These are phyloP conservation scores for Lindgomyces ingoldianus DNA, from an alignment of 495 filamentous ascomycete genomes.

Conservation along the genomic window DNA sequence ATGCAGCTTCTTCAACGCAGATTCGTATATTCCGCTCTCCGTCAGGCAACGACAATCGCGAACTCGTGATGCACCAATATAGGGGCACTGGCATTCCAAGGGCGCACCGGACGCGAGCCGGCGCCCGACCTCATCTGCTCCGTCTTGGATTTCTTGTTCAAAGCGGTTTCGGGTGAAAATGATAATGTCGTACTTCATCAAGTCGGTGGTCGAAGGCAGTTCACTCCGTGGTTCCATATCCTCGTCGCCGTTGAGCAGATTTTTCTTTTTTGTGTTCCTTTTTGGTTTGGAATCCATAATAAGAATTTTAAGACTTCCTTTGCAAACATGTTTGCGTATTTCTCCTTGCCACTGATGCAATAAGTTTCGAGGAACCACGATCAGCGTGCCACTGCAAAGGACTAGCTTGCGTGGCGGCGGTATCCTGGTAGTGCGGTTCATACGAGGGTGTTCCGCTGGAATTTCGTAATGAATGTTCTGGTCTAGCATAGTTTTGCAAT, in stretches of 20 bases:
- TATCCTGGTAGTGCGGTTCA: constrained; percentile 43
- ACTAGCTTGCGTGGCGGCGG: constrained; percentile 55
- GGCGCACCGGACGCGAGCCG: constrained; percentile 30
- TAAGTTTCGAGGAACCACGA: constrained; percentile 69
- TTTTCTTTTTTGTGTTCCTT: constrained; percentile 2
- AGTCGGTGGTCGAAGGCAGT: constrained; percentile 59
- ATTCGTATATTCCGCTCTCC: constrained; percentile 51
- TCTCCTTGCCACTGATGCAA: constrained; percentile 70
- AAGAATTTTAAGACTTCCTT: constrained; percentile 61
- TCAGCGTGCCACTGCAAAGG: constrained; percentile 67
- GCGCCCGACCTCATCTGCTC: constrained; percentile 45
- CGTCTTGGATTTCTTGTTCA: constrained; percentile 56
- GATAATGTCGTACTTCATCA: constrained; percentile 74
- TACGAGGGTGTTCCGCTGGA: constrained; percentile 47
- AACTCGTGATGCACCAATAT: constrained; percentile 48
- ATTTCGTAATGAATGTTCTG: constrained; percentile 52
- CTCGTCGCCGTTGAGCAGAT: neutral
- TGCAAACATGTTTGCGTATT: constrained; percentile 66
- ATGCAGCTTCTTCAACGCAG: constrained; percentile 68
- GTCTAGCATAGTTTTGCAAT: constrained; percentile 60
- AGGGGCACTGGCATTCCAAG: constrained; percentile 46
- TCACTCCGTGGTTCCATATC: constrained; percentile 45
- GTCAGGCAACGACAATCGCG: constrained; percentile 49
- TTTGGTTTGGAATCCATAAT: constrained; percentile 48
- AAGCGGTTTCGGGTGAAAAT: constrained; percentile 76